These are phyloP conservation scores for Daldinia sp. DNA, from an alignment of 2,329 filamentous ascomycete species.

Conservation along the genomic window DNA sequence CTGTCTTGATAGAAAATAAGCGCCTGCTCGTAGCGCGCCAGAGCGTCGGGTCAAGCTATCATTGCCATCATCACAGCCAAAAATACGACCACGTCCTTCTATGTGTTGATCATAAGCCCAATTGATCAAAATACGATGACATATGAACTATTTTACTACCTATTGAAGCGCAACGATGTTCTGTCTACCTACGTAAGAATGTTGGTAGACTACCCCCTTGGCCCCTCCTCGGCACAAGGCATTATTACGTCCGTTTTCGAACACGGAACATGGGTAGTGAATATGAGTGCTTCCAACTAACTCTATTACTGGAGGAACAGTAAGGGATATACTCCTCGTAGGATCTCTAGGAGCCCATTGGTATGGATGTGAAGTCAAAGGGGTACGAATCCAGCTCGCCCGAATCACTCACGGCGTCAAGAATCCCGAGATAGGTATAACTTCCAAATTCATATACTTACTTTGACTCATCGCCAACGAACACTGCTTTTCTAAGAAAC, in stretches of 20 bases:
- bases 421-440: constrained; percentile 18
- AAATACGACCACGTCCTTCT: constrained; percentile 6
- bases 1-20: constrained; percentile 29
- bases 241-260: constrained; percentile 10
- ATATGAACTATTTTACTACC: constrained; percentile 1
- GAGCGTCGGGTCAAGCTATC: constrained; percentile 29
- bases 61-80: constrained; percentile 9
- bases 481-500: constrained; percentile 20
- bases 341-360: constrained; percentile 9
- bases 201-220: constrained; percentile 21
- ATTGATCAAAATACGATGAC: constrained; percentile 13
- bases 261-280: constrained; percentile 9
- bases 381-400: constrained; percentile 11
- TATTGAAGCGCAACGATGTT: constrained; percentile 5
- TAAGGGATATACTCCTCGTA: constrained; percentile 5
- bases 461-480: constrained; percentile 28
- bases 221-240: constrained; percentile 7
- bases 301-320: constrained; percentile 11
- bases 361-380: constrained; percentile 17
- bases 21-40: constrained; percentile 32
- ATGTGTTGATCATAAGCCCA: constrained; percentile 9
- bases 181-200: constrained; percentile 3
- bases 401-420: constrained; percentile 19
- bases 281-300: constrained; percentile 25
- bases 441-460: constrained; percentile 17